A percentile compares a stretch with the other conserved stretches of the same genome.
Evolutionary conservation across 345 rosid species (phyloP).

Genomic region (Lagerstroemia speciosa): DNA sequence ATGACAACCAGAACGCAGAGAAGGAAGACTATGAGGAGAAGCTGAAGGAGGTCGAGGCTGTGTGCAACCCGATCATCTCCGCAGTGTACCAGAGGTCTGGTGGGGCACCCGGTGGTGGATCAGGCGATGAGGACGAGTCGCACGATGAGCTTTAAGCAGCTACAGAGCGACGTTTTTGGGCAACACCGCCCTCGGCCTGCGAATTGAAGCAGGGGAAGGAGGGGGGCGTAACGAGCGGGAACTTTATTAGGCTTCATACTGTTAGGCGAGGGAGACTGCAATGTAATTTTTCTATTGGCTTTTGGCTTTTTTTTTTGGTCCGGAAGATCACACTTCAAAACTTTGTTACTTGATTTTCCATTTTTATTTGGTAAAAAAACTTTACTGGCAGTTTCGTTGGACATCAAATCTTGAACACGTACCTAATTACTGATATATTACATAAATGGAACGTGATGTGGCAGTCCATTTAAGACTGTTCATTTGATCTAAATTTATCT

Average conservation of each 20-base stretch:
- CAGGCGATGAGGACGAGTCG: conserved; percentile 37
- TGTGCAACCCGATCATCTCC: conserved; percentile 82
- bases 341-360: no score
- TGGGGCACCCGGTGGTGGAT: conserved; percentile 61
- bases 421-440: no score
- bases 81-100: conserved; percentile 83
- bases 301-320: no score
- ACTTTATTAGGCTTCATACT: neutral
- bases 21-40: conserved; percentile 92
- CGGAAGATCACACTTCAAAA: no score
- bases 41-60: conserved; percentile 90
- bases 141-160: conserved; percentile 51
- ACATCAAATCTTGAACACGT: no score
- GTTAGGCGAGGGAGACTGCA: neutral
- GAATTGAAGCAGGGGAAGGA: neutral
- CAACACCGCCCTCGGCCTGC: neutral
- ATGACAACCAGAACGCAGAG: conserved; percentile 82
- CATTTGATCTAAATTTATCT: no score
- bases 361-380: no score
- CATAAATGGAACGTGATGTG: no score
- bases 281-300: neutral
- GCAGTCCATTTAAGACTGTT: no score
- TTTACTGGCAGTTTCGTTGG: no score
- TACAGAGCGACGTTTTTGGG: neutral
- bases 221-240: neutral